A percentile compares a stretch with the other conserved stretches of the same genome.
These are phyloP conservation scores for Parachlorella kessleri DNA, from an alignment of 139 green algal species.

Conservation along the genomic window DNA sequence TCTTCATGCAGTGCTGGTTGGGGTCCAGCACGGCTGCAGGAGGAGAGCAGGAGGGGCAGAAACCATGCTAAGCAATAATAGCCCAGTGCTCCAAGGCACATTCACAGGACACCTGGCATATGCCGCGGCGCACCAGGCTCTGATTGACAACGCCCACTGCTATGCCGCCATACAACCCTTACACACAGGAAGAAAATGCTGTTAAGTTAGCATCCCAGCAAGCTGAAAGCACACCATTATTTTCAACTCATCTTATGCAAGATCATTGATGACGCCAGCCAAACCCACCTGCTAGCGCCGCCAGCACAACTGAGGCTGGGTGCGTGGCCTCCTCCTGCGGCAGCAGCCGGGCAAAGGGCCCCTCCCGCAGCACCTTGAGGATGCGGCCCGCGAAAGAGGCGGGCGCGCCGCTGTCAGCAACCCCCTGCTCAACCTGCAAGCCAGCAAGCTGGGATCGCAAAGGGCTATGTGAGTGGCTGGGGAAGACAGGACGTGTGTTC, in stretches of 20 bases:
- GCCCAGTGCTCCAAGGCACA: too few species aligned
- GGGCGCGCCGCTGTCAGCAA: neutral
- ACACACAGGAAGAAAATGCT: neutral
- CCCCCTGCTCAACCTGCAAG: neutral
- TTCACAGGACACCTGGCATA: neutral
- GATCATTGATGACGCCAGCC: neutral
- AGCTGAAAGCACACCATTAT: neutral
- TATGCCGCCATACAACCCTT: neutral
- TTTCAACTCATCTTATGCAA: neutral
- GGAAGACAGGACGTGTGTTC: too few species aligned
- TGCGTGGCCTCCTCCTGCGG: conserved; percentile 13
- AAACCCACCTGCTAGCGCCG: conserved; percentile 14
- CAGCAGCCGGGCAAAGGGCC: conserved; percentile 6
- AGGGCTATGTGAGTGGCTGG: too few species aligned
- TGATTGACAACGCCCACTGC: neutral
- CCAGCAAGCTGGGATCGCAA: too few species aligned
- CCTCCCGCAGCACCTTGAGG: neutral
- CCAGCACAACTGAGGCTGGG: conserved; percentile 19
- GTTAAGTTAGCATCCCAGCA: neutral
- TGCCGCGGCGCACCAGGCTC: too few species aligned
- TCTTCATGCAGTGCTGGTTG: neutral
- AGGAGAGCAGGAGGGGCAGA: too few species aligned
- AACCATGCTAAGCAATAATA: too few species aligned
- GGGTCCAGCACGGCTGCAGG: conserved; percentile 31
- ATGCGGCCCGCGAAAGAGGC: neutral